Evolutionary conservation across 164 flowering plant species (phyloP).

Genomic region (Malania oleifera): DNA sequence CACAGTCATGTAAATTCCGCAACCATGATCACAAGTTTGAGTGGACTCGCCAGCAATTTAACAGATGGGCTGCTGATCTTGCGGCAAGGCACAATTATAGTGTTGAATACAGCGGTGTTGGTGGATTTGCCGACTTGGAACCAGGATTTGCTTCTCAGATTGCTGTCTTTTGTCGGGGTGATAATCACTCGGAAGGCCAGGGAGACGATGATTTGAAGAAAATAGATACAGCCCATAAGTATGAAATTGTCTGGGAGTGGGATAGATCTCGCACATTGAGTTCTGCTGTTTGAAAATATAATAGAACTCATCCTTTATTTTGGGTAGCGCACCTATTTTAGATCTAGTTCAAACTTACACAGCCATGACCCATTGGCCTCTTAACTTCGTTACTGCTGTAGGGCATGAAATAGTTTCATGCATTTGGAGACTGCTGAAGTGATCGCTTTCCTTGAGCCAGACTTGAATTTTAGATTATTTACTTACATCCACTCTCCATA

Average conservation of each 20-base stretch:
- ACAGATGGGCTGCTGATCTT: conserved; percentile 64
- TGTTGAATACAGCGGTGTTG: conserved; percentile 91
- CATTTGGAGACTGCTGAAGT: no score
- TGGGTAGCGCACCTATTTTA: no score
- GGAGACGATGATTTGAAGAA: conserved; percentile 10
- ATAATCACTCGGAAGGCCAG: neutral
- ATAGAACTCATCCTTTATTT: conserved; percentile 18
- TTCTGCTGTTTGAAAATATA: conserved; percentile 8
- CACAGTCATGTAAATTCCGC: conserved; percentile 62
- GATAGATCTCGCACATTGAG: conserved; percentile 7
- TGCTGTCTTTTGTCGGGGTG: conserved; percentile 62
- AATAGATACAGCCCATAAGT: conserved; percentile 18
- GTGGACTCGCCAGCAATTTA: conserved; percentile 89
- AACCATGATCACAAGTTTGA: conserved; percentile 98
- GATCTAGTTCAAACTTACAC: no score
- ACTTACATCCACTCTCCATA: no score
- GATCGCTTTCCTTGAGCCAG: no score
- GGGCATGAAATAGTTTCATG: no score
- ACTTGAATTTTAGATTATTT: no score
- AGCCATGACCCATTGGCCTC: no score
- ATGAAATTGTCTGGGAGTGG: conserved; percentile 69
- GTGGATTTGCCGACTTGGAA: conserved; percentile 62
- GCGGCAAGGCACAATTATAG: conserved; percentile 60
- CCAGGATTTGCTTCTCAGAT: conserved; percentile 99
- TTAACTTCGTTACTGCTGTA: no score